These are phyloP conservation scores for Corylus avellana DNA, from an alignment of 306 rosid genomes.

Conservation along the genomic window DNA sequence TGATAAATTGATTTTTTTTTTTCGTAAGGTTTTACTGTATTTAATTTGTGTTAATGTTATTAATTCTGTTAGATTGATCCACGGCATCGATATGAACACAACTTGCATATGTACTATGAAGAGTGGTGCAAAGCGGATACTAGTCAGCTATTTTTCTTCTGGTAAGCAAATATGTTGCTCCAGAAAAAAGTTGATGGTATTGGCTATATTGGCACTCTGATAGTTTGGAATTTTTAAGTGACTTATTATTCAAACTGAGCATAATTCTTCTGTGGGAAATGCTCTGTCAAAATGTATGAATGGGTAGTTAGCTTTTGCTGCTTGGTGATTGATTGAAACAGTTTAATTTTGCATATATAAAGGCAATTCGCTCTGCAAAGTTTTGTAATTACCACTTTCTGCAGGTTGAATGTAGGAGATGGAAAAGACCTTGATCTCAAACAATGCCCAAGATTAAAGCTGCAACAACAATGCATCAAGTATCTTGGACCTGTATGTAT, in stretches of 20 bases:
- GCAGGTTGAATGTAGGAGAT: slow-evolving; percentile 85
- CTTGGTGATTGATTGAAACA: neutral
- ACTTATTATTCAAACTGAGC: no score
- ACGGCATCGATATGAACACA: slow-evolving; percentile 90
- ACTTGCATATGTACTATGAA: slow-evolving; percentile 72
- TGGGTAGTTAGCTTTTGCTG: neutral
- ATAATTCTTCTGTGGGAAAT: no score
- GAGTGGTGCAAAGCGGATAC: slow-evolving; percentile 76
- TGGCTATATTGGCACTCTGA: neutral
- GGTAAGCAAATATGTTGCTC: slow-evolving; percentile 44
- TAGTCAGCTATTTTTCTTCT: slow-evolving; percentile 88
- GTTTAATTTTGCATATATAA: neutral
- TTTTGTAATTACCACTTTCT: slow-evolving; percentile 15
- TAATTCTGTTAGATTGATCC: slow-evolving; percentile 75
- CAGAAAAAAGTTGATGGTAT: neutral
- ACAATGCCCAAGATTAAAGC: slow-evolving; percentile 62
- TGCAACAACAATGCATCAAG: slow-evolving; percentile 73
- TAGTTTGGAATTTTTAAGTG: no score
- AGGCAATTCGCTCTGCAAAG: neutral
- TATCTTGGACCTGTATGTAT: slow-evolving; percentile 91
- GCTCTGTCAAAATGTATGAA: neutral
- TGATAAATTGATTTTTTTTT: neutral
- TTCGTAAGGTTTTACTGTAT: neutral
- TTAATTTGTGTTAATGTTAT: neutral
- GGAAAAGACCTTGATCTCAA: slow-evolving; percentile 75